Percentiles rank a stretch among this genome's conserved stretches.
Conservation (phyloP, 805 yeast species). For the Wickerhamiella slavikovae region DNA sequence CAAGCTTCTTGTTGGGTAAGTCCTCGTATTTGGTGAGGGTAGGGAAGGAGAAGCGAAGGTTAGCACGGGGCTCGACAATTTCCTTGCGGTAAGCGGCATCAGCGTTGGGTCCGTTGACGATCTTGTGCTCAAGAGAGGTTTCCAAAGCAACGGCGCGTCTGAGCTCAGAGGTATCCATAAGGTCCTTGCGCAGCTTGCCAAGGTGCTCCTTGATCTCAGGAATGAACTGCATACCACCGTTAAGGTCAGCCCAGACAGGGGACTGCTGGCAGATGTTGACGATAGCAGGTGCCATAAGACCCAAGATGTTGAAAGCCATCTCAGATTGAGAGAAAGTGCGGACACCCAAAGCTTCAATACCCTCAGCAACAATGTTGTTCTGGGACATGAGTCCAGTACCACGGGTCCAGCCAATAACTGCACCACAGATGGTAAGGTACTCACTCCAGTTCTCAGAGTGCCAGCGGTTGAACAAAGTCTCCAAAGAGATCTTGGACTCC, state of each 20-base stretch:
- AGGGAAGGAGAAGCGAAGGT: conserved; percentile 89
- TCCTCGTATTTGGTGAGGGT: conserved; percentile 56
- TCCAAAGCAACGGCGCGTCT: conserved; percentile 92
- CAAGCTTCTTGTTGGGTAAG: conserved; percentile 38
- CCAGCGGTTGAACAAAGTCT: conserved; percentile 97
- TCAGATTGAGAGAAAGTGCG: conserved; percentile 97
- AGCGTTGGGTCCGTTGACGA: conserved; percentile 70
- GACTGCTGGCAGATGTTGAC: conserved; percentile 73
- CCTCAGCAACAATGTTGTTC: conserved; percentile 93
- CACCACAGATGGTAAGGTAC: conserved; percentile 93
- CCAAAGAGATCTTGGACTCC: conserved; percentile 87
- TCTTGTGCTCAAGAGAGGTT: conserved; percentile 69
- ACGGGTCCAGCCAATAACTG: conserved; percentile 99
- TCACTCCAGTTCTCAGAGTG: conserved; percentile 91
- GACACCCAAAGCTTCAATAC: conserved; percentile 86
- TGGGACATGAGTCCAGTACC: conserved; percentile 98
- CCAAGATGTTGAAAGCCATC: conserved; percentile 96
- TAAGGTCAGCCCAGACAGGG: conserved; percentile 94
- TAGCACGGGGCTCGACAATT: conserved; percentile 78
- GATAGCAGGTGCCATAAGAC: conserved; percentile 74
- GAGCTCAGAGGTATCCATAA: conserved; percentile 67
- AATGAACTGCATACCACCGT: conserved; percentile 93
- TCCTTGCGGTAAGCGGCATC: conserved; percentile 70
- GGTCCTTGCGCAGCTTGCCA: conserved; percentile 48
- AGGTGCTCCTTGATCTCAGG: conserved; percentile 82